Evolutionary conservation across 768 basidiomycete genomes (phyloP), one percentile per base, ranked within the genome.

Genomic region (Glaciozyma antarctica): DNA sequence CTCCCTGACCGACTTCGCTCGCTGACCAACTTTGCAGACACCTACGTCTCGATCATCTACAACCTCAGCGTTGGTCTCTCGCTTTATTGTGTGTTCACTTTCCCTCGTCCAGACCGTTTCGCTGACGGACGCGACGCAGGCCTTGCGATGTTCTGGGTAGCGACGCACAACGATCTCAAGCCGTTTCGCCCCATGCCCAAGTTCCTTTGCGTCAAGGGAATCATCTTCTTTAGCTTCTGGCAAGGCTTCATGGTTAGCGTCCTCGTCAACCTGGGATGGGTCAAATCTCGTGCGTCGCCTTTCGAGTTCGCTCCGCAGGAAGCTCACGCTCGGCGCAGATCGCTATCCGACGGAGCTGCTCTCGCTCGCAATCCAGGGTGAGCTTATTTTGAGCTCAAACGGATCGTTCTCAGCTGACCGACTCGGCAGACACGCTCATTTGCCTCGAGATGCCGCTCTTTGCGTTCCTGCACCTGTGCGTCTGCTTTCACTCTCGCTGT

Each of bases 381-480:
- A 17, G 32, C 32, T n/a, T n/a, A n/a, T n/a, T n/a, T n/a, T n/a
- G n/a, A n/a, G n/a, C n/a, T n/a, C n/a, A n/a, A n/a, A n/a, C n/a
- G n/a, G n/a, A n/a, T n/a, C n/a, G n/a, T n/a, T n/a, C n/a, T n/a
- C n/a, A n/a, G n/a, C n/a, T n/a, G n/a, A n/a, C n/a, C n/a, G n/a
- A n/a, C n/a, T n/a, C n/a, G n/a, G 89, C 86, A 21, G 94, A 99
- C 76, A 84, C 86, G 12, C 81, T 98, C 64, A 90, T 97, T 72
- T 95, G 92, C 78, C 78, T 92, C 67, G 94, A 99, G 78, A 97
- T 99, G 94, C 94, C 95, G 0, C 77, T 98, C 65, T 98, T 98
- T 74, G 94, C 95, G 3, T 80, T 95, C 60, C 88, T 91, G 9
- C 95, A 99, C 78, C 84, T 88, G 55, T 57, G 38, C 22, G 55